Conservation (phyloP, 768 basidiomycete genomes). For the Suillus luteus region DNA sequence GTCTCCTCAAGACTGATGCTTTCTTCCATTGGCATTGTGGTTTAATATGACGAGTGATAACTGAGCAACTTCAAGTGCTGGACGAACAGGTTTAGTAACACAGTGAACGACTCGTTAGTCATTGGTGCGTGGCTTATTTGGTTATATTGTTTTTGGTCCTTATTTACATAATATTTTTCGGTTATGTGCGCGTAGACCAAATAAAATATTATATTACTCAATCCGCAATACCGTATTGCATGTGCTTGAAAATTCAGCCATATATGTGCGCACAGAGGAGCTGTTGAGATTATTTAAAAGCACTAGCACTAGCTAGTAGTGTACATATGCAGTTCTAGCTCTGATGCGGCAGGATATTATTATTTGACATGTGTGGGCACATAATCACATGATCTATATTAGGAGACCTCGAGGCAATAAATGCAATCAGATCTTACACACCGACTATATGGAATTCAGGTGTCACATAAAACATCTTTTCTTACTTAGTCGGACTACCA, state of each 20-base stretch:
- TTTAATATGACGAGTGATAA: neutral
- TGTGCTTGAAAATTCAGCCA: too few species aligned
- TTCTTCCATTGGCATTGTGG: slow-evolving; percentile 73
- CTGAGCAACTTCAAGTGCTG: neutral
- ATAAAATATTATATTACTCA: too few species aligned
- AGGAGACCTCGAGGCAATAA: neutral
- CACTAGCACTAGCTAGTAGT: too few species aligned
- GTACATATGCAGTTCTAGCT: too few species aligned
- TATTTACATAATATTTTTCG: too few species aligned
- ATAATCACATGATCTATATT: neutral
- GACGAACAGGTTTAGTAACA: neutral
- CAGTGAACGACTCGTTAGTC: neutral
- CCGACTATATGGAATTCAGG: neutral
- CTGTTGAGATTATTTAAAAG: too few species aligned
- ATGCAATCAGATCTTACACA: neutral
- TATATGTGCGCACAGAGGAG: too few species aligned
- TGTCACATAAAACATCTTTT: neutral
- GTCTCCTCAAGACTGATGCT: slow-evolving; percentile 93
- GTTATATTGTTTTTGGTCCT: too few species aligned
- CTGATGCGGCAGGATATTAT: too few species aligned
- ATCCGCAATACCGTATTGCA: too few species aligned
- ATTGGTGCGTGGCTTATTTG: neutral
- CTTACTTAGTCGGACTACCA: neutral
- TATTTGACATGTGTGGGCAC: neutral
- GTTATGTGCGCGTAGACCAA: too few species aligned